These are phyloP conservation scores for Daedalea quercina DNA, from an alignment of 768 basidiomycete species.

Conservation along the genomic window DNA sequence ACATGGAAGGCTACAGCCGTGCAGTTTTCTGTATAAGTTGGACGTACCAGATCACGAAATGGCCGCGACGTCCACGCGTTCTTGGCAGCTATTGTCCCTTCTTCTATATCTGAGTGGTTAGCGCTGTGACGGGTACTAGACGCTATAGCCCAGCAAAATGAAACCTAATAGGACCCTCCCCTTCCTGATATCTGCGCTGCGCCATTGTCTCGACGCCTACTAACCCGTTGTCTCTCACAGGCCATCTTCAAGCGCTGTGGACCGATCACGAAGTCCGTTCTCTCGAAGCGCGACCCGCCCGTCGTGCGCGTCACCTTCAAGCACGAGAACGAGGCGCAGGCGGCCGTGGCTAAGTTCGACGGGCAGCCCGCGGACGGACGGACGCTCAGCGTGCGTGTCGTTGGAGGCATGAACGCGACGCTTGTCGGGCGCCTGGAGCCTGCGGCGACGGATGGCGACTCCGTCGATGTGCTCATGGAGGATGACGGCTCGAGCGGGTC, in stretches of 20 bases:
- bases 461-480: constrained; percentile 52
- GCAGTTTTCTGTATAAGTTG: too few relatives aligned
- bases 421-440: constrained; percentile 50
- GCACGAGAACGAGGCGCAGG: constrained; percentile 48
- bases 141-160: too few relatives aligned
- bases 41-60: too few relatives aligned
- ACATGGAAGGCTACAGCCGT: too few relatives aligned
- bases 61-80: too few relatives aligned
- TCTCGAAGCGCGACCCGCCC: constrained; percentile 31
- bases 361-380: constrained; percentile 80
- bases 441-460: constrained; percentile 36
- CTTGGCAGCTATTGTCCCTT: too few relatives aligned
- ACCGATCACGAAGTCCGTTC: constrained; percentile 41
- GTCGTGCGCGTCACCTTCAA: constrained; percentile 72
- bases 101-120: too few relatives aligned
- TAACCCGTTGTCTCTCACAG: constrained; percentile 11
- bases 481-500: constrained; percentile 37
- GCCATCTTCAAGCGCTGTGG: constrained; percentile 84
- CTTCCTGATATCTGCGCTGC: too few relatives aligned
- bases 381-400: constrained; percentile 54
- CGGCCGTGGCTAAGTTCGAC: constrained; percentile 70
- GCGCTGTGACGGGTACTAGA: too few relatives aligned
- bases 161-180: too few relatives aligned
- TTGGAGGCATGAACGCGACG: constrained; percentile 49
- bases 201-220: neutral